Evolutionary conservation across 306 rosid species (phyloP), one percentile per base, ranked within the genome.

Genomic region (Cucumis cinereus): DNA sequence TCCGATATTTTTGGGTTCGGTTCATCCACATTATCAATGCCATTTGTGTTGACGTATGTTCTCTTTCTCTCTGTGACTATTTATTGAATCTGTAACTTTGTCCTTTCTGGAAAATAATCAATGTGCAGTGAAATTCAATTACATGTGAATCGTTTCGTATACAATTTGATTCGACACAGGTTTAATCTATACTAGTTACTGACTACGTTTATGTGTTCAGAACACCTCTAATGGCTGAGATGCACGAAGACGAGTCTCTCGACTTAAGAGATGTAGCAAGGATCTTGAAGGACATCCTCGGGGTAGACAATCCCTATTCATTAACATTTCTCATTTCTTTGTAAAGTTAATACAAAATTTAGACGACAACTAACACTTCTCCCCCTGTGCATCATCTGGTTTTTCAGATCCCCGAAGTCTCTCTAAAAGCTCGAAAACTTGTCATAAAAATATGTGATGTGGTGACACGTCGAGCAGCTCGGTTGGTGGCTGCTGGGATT

Each of bases 231-330:
- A 83, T 93, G 90, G 97, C 96, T 74, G 86, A 83, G 55, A 89
- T 93, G 98, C 98, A 89, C n/a, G 90, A 88, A 81, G 98, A 93
- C 74, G 87, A 86, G 78, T 85, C 97, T 36, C 87, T 89, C 33
- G 96, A 93, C 74, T 84, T 91, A 79, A 74, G 76, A 58, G 88
- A 87, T 81, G 97, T 91, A 36, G 88, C 82, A 77, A 80, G 84
- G 79, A 86, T 93, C 75, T 85, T 89, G 72, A 75, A 66, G 64
- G 97, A 91, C 8, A 47, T 63, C 10, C 83, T 93, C 22, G 97
- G 89, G 93, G 98, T 93, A 91, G 35, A 20, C 40, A 23, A 47
- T 28, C 26, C n/a, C 61, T 9, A 79, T 76, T 52, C 28, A 45
- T 36, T 19, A 16, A 61, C 28, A 72, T 61, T 35, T 20, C 72